Conservation (phyloP, 2,329 filamentous ascomycete genomes). For the Aspergillus sp. region DNA sequence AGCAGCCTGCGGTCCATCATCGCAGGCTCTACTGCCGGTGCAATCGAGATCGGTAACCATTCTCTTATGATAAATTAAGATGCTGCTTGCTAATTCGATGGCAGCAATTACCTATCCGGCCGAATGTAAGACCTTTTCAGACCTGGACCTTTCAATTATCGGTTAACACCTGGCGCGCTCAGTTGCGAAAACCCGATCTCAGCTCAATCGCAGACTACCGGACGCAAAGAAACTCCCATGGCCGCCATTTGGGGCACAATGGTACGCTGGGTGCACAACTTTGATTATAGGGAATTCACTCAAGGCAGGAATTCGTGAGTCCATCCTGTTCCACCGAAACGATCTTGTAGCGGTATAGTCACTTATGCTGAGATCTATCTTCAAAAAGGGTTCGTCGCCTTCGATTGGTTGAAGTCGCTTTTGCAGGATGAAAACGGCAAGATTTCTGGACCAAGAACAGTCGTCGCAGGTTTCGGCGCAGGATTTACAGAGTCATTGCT, state of each 20-base stretch:
- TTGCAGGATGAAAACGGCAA: constrained; percentile 83
- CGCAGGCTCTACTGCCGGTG: constrained; percentile 89
- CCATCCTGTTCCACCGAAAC: background rate
- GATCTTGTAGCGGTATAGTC: background rate
- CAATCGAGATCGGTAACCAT: constrained; percentile 83
- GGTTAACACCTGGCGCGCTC: constrained; percentile 10
- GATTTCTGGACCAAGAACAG: constrained; percentile 85
- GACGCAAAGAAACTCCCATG: constrained; percentile 86
- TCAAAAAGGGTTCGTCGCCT: constrained; percentile 78
- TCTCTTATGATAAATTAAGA: background rate
- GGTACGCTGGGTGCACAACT: constrained; percentile 98
- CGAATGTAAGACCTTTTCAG: constrained; percentile 66
- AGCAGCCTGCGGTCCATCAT: constrained; percentile 86
- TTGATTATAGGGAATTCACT: constrained; percentile 94
- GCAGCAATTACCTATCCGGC: constrained; percentile 88
- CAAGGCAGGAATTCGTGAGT: constrained; percentile 90
- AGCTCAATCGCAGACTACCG: constrained; percentile 82
- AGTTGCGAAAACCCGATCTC: constrained; percentile 93
- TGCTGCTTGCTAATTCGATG: constrained; percentile 24
- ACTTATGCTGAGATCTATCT: background rate
- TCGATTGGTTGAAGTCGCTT: constrained; percentile 87
- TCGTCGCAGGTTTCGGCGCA: constrained; percentile 90
- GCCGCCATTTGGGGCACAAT: constrained; percentile 89
- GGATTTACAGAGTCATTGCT: constrained; percentile 91
- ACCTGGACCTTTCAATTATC: constrained; percentile 2